Evolutionary conservation across 352 stramenopile species (phyloP).

Genomic region (Pythium aristosporum): DNA sequence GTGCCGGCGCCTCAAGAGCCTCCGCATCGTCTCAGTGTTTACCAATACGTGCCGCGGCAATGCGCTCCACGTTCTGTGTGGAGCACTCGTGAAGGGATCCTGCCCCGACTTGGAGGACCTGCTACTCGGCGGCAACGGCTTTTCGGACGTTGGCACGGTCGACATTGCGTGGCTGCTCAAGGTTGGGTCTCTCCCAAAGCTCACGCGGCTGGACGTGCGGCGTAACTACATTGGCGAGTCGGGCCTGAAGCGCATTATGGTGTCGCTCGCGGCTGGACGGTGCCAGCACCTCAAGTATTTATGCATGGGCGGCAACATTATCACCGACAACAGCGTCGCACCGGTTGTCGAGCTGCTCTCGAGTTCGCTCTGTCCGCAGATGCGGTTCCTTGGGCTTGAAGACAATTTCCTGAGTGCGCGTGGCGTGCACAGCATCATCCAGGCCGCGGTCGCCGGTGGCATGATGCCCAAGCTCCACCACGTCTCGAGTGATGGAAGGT

Average conservation of each 20-base stretch:
- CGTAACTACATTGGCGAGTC: slow-evolving; percentile 84
- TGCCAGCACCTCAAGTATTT: slow-evolving; percentile 75
- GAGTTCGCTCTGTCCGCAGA: slow-evolving; percentile 60
- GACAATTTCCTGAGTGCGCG: slow-evolving; percentile 80
- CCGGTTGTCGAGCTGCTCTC: slow-evolving; percentile 64
- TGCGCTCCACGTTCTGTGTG: slow-evolving; percentile 61
- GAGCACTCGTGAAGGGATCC: slow-evolving; percentile 61
- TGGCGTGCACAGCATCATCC: slow-evolving; percentile 75
- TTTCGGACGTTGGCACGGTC: slow-evolving; percentile 72
- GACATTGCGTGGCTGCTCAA: slow-evolving; percentile 74
- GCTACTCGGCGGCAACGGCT: slow-evolving; percentile 69
- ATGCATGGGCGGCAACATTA: slow-evolving; percentile 85
- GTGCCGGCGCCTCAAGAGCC: slow-evolving; percentile 47
- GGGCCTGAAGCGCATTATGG: slow-evolving; percentile 72
- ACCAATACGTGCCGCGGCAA: slow-evolving; percentile 79
- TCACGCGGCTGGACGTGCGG: slow-evolving; percentile 67
- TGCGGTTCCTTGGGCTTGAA: slow-evolving; percentile 78
- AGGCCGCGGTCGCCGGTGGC: slow-evolving; percentile 63
- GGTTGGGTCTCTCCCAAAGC: slow-evolving; percentile 59
- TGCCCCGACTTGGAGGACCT: slow-evolving; percentile 66
- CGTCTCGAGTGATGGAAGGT: slow-evolving; percentile 50
- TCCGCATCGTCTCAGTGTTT: slow-evolving; percentile 75
- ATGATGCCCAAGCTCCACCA: slow-evolving; percentile 87
- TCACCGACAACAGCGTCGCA: slow-evolving; percentile 79
- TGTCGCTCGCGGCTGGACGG: slow-evolving; percentile 43